Evolutionary conservation across 164 flowering plant species (phyloP).

Genomic region (Brasenia schreberi): DNA sequence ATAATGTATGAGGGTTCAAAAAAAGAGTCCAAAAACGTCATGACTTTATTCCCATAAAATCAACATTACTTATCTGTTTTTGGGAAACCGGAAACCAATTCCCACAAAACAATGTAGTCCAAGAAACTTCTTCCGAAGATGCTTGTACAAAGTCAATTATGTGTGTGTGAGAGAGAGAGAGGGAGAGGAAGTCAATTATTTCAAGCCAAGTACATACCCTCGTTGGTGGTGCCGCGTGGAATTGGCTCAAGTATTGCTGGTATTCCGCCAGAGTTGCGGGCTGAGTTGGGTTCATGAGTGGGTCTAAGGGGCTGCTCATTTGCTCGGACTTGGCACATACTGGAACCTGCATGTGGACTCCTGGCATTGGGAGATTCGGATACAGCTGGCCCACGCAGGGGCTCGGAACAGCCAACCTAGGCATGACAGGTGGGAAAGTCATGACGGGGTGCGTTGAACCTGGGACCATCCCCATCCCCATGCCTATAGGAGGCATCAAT

Average conservation of each 20-base stretch:
- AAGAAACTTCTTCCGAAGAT: too few relatives aligned
- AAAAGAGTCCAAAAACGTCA: too few relatives aligned
- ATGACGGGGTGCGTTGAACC: constrained; percentile 36
- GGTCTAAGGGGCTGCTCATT: not conserved
- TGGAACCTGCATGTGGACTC: constrained; percentile 20
- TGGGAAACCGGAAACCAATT: too few relatives aligned
- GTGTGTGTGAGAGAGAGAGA: too few relatives aligned
- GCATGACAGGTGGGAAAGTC: constrained; percentile 49
- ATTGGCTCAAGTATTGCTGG: not conserved
- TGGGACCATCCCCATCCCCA: constrained; percentile 47
- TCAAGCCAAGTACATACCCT: not conserved
- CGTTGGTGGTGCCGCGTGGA: not conserved
- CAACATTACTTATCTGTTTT: too few relatives aligned
- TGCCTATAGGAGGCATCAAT: constrained; percentile 62
- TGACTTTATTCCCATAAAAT: too few relatives aligned
- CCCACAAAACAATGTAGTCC: too few relatives aligned
- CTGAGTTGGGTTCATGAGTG: not conserved
- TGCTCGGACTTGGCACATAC: not conserved
- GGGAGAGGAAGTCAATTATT: too few relatives aligned
- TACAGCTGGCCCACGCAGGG: constrained; percentile 40
- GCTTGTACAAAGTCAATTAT: too few relatives aligned
- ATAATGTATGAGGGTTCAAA: too few relatives aligned
- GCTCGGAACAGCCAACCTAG: constrained; percentile 33
- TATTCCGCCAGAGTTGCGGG: not conserved
- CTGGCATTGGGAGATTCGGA: constrained; percentile 45